Percentiles rank a stretch among this genome's conserved stretches.
Evolutionary conservation across 2,329 filamentous ascomycete genomes (phyloP).

Genomic region (Fusarium keratoplasticum): DNA sequence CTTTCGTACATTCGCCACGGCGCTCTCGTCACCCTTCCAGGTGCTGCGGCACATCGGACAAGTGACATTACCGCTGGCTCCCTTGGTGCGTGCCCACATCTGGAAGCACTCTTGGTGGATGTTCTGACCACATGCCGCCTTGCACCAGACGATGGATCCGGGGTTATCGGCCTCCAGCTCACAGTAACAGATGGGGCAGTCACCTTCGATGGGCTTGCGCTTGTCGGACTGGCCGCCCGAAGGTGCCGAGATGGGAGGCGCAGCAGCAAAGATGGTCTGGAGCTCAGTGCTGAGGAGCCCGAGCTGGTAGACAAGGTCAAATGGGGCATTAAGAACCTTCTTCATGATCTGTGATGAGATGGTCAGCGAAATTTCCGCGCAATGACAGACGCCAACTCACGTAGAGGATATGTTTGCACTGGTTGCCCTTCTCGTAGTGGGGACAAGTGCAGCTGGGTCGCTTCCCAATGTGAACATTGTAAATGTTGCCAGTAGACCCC

Average conservation of each 20-base stretch:
- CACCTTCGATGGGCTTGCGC: conserved; percentile 63
- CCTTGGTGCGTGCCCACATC: conserved; percentile 64
- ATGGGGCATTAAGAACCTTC: conserved; percentile 68
- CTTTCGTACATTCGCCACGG: conserved; percentile 58
- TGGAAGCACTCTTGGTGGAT: conserved; percentile 66
- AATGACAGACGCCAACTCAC: conserved; percentile 46
- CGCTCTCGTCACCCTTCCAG: conserved; percentile 62
- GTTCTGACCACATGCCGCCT: conserved; percentile 65
- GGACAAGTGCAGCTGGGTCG: conserved; percentile 68
- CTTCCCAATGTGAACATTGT: conserved; percentile 66
- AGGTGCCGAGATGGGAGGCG: conserved; percentile 61
- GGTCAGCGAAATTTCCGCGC: neutral
- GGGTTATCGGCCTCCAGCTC: conserved; percentile 52
- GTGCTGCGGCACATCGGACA: conserved; percentile 71
- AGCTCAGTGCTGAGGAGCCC: conserved; percentile 70
- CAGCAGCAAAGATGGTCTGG: conserved; percentile 65
- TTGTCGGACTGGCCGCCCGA: conserved; percentile 47
- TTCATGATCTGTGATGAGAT: conserved; percentile 60
- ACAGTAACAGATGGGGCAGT: conserved; percentile 69
- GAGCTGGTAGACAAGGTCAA: conserved; percentile 69
- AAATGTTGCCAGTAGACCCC: conserved; percentile 75
- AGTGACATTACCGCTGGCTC: conserved; percentile 54
- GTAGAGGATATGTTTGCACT: conserved; percentile 75
- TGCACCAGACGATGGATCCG: conserved; percentile 62
- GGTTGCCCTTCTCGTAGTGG: conserved; percentile 62